Evolutionary conservation across 2,329 filamentous ascomycete genomes (phyloP), one percentile per base, ranked within the genome.

Genomic region (Cladophialophora carrionii): DNA sequence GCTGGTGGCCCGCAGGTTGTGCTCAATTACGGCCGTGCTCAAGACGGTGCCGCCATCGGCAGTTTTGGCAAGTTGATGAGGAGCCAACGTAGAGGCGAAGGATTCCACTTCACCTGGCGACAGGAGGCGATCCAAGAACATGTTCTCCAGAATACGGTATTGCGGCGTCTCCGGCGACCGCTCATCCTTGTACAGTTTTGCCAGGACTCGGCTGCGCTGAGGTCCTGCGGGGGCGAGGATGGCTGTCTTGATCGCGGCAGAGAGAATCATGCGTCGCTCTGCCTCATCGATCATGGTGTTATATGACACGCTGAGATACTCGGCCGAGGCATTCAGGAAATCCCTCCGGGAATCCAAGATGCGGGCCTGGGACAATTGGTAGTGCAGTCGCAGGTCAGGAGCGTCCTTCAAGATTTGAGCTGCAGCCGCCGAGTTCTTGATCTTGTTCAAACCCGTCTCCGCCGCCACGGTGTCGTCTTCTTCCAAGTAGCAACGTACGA

Each of bases 141-240:
- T 98, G 82, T 98, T 98, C 81, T 98, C 95, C 14, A 99, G 81
- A 61, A 99, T 97, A 56, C 87, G 83, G 74, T 90, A 94, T 78
- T 98, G 91, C 34, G 89, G 86, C 1, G 95, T 85, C 57, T 88
- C 85, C 3, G 83, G 81, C 0, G 91, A 85, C 32, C 95, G 87
- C 70, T 98, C 95, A 77, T 99, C 95, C 78, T 96, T 96, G 84
- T 96, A 96, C 14, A 99, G 82, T 60, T 90, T 88, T 4, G 88
- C 91, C 20, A 99, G 84, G 51, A 89, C 88, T 54, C 91, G 87
- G 68, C 90, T 92, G 61, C 95, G 88, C 73, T 88, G 84, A 0
- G 95, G 95, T 0, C 95, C 95, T 0, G 95, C 95, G 1, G 94
- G 94, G 0, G 93, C 93, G 2, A 99, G 85, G 51, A 99, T 90